phyloP scores from a whole-genome alignment of 2,329 filamentous ascomycete species.

The Exophiala sp. region DNA sequence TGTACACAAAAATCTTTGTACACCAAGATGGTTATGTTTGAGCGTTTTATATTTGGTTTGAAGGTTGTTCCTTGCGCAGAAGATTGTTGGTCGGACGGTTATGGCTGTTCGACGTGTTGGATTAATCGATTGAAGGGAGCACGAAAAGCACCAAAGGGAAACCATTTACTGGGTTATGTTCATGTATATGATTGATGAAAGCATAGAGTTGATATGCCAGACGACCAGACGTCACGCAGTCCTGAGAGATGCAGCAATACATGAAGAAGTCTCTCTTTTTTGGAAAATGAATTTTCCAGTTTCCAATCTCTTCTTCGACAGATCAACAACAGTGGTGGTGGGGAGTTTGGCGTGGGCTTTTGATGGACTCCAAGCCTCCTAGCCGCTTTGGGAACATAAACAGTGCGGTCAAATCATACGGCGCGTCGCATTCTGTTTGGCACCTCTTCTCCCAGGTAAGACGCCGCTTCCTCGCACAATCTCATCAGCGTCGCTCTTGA shows the following conservation, averaged over 20 bases:
- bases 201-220: slow-evolving; percentile 18
- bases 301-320: not conserved
- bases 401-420: not conserved
- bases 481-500: not conserved
- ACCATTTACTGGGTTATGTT: slow-evolving; percentile 15
- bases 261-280: slow-evolving; percentile 1
- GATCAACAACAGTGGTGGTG: not conserved
- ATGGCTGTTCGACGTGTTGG: slow-evolving; percentile 13
- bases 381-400: slow-evolving; percentile 7
- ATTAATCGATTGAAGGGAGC: slow-evolving; percentile 11
- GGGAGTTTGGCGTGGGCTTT: not conserved
- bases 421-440: slow-evolving; percentile 1
- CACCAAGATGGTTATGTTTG: slow-evolving; percentile 23
- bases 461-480: not conserved
- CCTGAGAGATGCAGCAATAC: slow-evolving; percentile 13
- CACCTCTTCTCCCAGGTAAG: not conserved
- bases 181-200: slow-evolving; percentile 22
- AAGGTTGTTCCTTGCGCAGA: slow-evolving; percentile 1
- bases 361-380: not conserved
- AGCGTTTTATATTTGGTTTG: slow-evolving; percentile 17
- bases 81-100: slow-evolving; percentile 8
- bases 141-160: not conserved
- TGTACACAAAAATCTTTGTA: slow-evolving; percentile 23
- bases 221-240: slow-evolving; percentile 1
- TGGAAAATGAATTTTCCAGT: not conserved